Evolutionary conservation across 2,329 filamentous ascomycete genomes (phyloP).

Genomic region (Amphichorda felina): DNA sequence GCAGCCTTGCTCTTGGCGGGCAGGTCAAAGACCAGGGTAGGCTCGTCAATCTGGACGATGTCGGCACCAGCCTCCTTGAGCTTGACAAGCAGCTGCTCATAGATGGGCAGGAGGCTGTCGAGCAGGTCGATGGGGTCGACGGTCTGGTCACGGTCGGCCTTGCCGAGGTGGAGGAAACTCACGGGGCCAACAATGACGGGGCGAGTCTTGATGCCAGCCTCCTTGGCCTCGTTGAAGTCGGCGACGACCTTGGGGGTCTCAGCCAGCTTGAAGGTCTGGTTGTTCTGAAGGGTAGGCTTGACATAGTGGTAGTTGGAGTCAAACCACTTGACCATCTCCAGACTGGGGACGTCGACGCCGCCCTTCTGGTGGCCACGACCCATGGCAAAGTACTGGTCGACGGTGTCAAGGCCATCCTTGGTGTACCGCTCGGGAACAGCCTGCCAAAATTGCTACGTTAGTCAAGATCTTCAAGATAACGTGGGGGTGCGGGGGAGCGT

Average conservation of each 20-base stretch:
- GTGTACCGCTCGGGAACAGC: constrained; percentile 89
- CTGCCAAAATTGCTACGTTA: constrained; percentile 26
- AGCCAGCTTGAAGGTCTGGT: constrained; percentile 88
- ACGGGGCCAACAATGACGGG: constrained; percentile 93
- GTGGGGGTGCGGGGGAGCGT: constrained; percentile 26
- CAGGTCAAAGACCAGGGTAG: constrained; percentile 89
- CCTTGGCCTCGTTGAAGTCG: constrained; percentile 97
- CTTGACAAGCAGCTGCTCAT: constrained; percentile 83
- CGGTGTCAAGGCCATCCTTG: constrained; percentile 71
- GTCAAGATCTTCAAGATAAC: not conserved
- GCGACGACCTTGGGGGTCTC: constrained; percentile 83
- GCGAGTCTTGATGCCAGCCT: constrained; percentile 83
- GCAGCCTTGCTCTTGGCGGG: constrained; percentile 83
- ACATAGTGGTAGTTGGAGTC: constrained; percentile 99
- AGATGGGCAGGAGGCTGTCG: constrained; percentile 86
- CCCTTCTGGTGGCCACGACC: constrained; percentile 96
- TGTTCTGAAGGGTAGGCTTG: constrained; percentile 95
- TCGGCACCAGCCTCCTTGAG: constrained; percentile 95
- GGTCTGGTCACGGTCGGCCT: constrained; percentile 91
- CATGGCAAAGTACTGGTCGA: constrained; percentile 99
- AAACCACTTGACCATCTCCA: constrained; percentile 99
- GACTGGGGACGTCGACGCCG: constrained; percentile 79
- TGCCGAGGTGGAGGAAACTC: constrained; percentile 93
- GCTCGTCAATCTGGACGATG: constrained; percentile 97
- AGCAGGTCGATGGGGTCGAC: constrained; percentile 91